Base-by-base conservation (phyloP, 768 basidiomycete species). In the Leucocoprinus sp. region DNA sequence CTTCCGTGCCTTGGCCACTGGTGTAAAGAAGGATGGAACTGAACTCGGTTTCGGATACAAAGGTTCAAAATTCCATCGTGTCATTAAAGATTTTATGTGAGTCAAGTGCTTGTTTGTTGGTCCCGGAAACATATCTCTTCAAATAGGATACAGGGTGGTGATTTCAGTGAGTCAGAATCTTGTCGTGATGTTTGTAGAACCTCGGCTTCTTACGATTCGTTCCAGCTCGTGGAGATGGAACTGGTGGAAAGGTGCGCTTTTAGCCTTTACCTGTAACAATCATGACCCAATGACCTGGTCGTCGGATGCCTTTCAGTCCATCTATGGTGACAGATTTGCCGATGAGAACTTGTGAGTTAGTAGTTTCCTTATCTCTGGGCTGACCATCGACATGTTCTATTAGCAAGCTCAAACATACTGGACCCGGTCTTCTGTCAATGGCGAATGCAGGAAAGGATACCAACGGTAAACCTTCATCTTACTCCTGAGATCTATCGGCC, bases 401-500 rank as follows among this genome's bases (percentile, higher is more conserved):
- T 55, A 96, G 93, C 76, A 96, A 97, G 76, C 86, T 98, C 64
- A 82, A 80, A 63, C 95, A 99, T 73, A 86, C 87, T 55, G 81
- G 79, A 28, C 78, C 88, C 40, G 93, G 93, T 51, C 72, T 76
- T 46, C 76, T 95, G 48, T 93, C 91, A 2, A 96, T 97, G 93
- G 93, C 93, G 39, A 97, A 96, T 57, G 80, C 91, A 45, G 84
- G 83, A 59, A 84, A 82, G 63, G 86, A 93, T 62, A 96, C 93
- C 26, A 97, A 97, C 57, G 93, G 88, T 86, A 59, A 48, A 67
- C 27, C 40, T 52, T 11, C 5, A 24, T 21, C 27, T 31, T 8
- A 41, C 17, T 2, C 18, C 1, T 18, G 42, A 9, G 23, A 17
- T n/a, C 46, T 9, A 39, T 43, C n/a, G 4, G 33, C 24, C 17